Percentiles rank a stretch among this genome's conserved stretches.
Evolutionary conservation across 495 filamentous ascomycete genomes (phyloP).

Genomic region (Staphylotrichum longicolle): DNA sequence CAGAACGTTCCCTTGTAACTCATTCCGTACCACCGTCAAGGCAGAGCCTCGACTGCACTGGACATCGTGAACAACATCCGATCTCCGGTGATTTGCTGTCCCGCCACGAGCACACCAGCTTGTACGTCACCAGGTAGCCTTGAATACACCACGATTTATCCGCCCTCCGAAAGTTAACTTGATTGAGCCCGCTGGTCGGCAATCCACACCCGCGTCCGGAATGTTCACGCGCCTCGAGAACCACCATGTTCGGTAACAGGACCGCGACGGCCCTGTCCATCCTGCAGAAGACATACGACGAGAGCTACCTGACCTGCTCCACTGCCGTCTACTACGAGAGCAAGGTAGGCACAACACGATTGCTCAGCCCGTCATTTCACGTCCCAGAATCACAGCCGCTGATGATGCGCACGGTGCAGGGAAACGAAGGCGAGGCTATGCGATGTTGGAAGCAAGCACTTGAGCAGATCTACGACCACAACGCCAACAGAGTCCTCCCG

Average conservation of each 20-base stretch:
- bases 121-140: not conserved
- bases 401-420: slow-evolving; percentile 50
- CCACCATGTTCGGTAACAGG: slow-evolving; percentile 74
- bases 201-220: slow-evolving; percentile 7
- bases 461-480: slow-evolving; percentile 86
- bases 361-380: not conserved
- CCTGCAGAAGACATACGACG: slow-evolving; percentile 96
- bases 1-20: too few relatives aligned
- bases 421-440: slow-evolving; percentile 89
- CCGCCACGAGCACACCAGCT: not conserved
- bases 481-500: slow-evolving; percentile 68
- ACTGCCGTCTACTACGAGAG: slow-evolving; percentile 94
- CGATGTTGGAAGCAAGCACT: slow-evolving; percentile 89
- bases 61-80: not conserved
- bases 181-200: slow-evolving; percentile 5
- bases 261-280: slow-evolving; percentile 58
- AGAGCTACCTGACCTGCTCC: slow-evolving; percentile 88
- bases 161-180: not conserved
- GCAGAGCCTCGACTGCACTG: not conserved
- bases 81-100: not conserved
- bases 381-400: slow-evolving; percentile 7
- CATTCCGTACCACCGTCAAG: too few relatives aligned
- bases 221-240: slow-evolving; percentile 17
- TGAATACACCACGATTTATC: not conserved
- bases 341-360: slow-evolving; percentile 55